Evolutionary conservation across 1,284 basidiomycete species (phyloP).

Genomic region (Sanguinoderma infundibulare): DNA sequence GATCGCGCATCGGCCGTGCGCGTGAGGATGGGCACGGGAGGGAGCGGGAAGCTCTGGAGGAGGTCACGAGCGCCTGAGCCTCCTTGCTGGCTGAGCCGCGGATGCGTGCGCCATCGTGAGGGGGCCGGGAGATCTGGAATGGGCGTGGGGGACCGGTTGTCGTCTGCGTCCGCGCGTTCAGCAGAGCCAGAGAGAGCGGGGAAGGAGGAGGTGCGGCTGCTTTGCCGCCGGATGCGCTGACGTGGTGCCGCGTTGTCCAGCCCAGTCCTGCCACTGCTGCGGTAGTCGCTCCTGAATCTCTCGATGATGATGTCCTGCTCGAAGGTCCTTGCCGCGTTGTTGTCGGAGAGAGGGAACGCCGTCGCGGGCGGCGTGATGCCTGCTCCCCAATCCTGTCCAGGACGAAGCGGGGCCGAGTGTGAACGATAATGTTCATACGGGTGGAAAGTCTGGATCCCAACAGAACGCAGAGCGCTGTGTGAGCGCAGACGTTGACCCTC

Average conservation of each 20-base stretch:
- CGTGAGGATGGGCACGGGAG: neutral
- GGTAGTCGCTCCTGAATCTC: too few species aligned
- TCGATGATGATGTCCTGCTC: too few species aligned
- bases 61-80: too few species aligned
- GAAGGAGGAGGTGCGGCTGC: neutral
- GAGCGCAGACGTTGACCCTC: neutral
- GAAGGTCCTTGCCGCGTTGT: too few species aligned
- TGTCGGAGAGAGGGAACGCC: too few species aligned
- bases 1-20: neutral
- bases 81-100: neutral
- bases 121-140: neutral
- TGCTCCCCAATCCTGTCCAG: too few species aligned
- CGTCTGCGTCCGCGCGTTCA: neutral
- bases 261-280: neutral
- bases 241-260: neutral
- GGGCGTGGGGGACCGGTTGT: neutral
- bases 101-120: neutral
- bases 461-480: too few species aligned
- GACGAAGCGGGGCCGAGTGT: too few species aligned
- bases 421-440: too few species aligned
- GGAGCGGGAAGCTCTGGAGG: neutral
- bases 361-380: too few species aligned
- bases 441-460: too few species aligned
- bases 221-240: neutral
- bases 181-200: neutral